phyloP scores from a whole-genome alignment of 805 yeast genomes.

The Kazachstania kunashirensis region DNA sequence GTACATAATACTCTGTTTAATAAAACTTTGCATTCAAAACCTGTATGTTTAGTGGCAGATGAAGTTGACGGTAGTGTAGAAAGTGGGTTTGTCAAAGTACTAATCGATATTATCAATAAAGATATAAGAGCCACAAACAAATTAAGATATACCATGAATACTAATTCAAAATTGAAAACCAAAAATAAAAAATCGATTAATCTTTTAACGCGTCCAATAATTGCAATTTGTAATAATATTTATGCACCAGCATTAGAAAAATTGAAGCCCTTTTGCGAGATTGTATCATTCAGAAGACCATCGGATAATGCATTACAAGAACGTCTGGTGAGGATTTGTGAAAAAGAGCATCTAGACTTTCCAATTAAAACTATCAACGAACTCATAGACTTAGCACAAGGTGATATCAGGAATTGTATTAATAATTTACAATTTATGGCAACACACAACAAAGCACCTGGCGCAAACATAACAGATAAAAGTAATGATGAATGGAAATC shows the following conservation, averaged over 20 bases:
- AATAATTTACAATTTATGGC: constrained; percentile 65
- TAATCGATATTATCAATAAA: constrained; percentile 46
- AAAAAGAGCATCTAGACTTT: constrained; percentile 41
- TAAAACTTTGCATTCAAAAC: constrained; percentile 57
- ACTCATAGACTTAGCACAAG: constrained; percentile 60
- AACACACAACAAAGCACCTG: constrained; percentile 1
- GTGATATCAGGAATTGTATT: constrained; percentile 78
- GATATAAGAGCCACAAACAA: constrained; percentile 46
- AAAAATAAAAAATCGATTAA: constrained; percentile 31
- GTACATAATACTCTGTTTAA: constrained; percentile 55
- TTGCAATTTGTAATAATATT: constrained; percentile 84
- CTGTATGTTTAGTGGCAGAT: constrained; percentile 77
- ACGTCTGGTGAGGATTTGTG: constrained; percentile 43
- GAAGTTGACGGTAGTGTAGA: constrained; percentile 81
- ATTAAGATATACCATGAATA: constrained; percentile 13
- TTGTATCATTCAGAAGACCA: constrained; percentile 56
- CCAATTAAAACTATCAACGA: constrained; percentile 48
- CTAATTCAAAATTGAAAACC: constrained; percentile 5
- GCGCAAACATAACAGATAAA: constrained; percentile 2
- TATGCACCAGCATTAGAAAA: constrained; percentile 68
- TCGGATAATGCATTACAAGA: constrained; percentile 37
- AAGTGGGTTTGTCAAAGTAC: constrained; percentile 46
- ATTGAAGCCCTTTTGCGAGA: constrained; percentile 63
- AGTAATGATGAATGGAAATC: constrained; percentile 12
- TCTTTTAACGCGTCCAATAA: constrained; percentile 69